Conservation (phyloP, 2,329 filamentous ascomycete species). For the Nothophaeocryptopus gaeumannii region DNA sequence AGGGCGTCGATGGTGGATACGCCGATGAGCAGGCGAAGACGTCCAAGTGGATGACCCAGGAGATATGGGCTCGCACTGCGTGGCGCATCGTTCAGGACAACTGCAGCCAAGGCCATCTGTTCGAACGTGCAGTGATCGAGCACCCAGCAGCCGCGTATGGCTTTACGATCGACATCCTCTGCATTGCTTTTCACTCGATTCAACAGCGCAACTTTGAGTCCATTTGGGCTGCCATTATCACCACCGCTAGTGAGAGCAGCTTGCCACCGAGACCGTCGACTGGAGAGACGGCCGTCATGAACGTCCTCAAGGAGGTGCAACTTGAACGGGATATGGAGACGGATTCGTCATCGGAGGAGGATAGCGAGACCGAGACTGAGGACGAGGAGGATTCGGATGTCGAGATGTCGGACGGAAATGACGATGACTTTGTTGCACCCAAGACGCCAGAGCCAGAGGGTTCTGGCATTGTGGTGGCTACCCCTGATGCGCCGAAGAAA, state of each 20-base stretch:
- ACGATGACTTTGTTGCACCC: background rate
- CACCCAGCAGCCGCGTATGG: conserved; percentile 24
- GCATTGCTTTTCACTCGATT: conserved; percentile 27
- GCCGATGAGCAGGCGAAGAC: conserved; percentile 12
- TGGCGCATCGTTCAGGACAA: conserved; percentile 27
- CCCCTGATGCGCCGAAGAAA: conserved; percentile 2
- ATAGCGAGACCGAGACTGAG: background rate
- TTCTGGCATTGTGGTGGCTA: background rate
- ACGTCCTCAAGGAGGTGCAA: background rate
- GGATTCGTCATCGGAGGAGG: background rate
- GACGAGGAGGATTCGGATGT: background rate
- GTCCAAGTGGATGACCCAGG: conserved; percentile 20
- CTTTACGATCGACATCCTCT: conserved; percentile 25
- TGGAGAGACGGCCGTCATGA: background rate
- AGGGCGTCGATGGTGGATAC: conserved; percentile 4
- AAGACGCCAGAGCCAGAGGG: background rate
- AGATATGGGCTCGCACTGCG: conserved; percentile 25
- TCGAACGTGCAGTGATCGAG: conserved; percentile 11
- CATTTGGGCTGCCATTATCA: conserved; percentile 18
- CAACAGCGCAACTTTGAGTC: conserved; percentile 16
- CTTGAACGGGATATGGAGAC: conserved; percentile 3
- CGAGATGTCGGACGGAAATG: background rate
- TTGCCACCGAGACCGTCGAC: conserved; percentile 2
- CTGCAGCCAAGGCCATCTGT: conserved; percentile 13
- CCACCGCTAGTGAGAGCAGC: background rate